A percentile compares a stretch with the other conserved stretches of the same genome.
phyloP scores from a whole-genome alignment of 331 rosid genomes.

The Cydonia oblonga region DNA sequence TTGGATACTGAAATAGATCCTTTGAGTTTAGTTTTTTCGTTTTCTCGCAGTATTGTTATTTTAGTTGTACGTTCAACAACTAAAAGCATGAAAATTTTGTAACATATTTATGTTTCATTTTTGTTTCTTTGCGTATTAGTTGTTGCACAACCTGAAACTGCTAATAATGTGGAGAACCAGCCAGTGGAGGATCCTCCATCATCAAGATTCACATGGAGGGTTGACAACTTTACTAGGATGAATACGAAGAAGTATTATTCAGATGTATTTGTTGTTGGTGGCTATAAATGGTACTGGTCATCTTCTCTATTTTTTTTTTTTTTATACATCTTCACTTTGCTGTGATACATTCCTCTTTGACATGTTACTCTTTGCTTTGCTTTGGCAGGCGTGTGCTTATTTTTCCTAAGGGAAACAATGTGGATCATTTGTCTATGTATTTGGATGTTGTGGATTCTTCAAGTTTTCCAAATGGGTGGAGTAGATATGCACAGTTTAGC shows the following conservation, averaged over 20 bases:
- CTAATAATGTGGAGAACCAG: slow-evolving; percentile 56
- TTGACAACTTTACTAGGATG: slow-evolving; percentile 67
- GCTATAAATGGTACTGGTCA: slow-evolving; percentile 65
- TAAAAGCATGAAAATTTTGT: not conserved
- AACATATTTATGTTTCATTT: slow-evolving; percentile 2
- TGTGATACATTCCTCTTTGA: not conserved
- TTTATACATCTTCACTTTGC: not conserved
- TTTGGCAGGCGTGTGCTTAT: slow-evolving; percentile 74
- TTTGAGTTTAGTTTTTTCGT: not conserved
- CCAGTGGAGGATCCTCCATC: slow-evolving; percentile 79
- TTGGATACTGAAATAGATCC: not conserved
- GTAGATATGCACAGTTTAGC: slow-evolving; percentile 80
- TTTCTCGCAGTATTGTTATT: not conserved
- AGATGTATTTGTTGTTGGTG: slow-evolving; percentile 59
- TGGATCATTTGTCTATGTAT: slow-evolving; percentile 77
- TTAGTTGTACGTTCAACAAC: too few relatives aligned
- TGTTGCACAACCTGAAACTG: slow-evolving; percentile 59
- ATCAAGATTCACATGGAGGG: slow-evolving; percentile 73
- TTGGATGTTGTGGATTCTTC: slow-evolving; percentile 84
- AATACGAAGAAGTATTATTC: slow-evolving; percentile 74
- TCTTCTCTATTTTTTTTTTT: not conserved
- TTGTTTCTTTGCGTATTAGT: slow-evolving; percentile 27
- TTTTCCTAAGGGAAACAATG: slow-evolving; percentile 92
- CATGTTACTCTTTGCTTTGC: slow-evolving; percentile 10
- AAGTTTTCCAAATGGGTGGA: slow-evolving; percentile 90